Evolutionary conservation across 2,329 filamentous ascomycete species (phyloP).

Genomic region (Ceratocystis destructans): DNA sequence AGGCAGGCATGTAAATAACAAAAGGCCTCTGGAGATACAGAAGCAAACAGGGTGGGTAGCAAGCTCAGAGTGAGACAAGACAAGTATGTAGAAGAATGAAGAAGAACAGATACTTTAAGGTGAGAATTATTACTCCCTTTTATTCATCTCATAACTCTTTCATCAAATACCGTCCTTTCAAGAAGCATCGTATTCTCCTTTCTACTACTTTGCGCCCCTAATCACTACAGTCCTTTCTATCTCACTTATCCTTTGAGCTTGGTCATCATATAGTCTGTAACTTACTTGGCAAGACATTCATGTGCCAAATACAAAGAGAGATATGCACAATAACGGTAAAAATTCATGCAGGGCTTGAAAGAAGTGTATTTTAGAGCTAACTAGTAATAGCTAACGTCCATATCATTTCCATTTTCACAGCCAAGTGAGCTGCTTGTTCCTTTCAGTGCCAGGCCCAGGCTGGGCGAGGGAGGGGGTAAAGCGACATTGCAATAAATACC

Average conservation of each 20-base stretch:
- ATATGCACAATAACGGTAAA: conserved; percentile 1
- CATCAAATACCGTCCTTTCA: background rate
- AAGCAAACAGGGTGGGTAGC: background rate
- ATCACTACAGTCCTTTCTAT: background rate
- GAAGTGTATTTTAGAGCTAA: background rate
- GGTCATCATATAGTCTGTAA: background rate
- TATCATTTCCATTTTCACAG: background rate
- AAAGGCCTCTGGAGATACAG: background rate
- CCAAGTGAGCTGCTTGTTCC: conserved; percentile 5
- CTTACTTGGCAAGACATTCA: background rate
- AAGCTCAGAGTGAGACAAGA: background rate
- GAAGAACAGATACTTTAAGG: background rate
- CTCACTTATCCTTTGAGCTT: background rate
- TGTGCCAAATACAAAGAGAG: background rate
- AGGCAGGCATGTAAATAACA: background rate
- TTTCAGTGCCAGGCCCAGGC: conserved; percentile 4
- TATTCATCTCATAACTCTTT: background rate
- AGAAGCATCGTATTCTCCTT: background rate
- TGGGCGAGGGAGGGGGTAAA: background rate
- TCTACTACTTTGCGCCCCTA: background rate
- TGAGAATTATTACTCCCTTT: background rate
- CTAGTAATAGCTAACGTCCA: background rate
- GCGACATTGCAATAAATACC: background rate
- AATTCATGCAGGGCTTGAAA: background rate
- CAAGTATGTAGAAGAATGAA: background rate